These are phyloP conservation scores for Saprolegnia diclina DNA, from an alignment of 352 stramenopile species.

Conservation along the genomic window DNA sequence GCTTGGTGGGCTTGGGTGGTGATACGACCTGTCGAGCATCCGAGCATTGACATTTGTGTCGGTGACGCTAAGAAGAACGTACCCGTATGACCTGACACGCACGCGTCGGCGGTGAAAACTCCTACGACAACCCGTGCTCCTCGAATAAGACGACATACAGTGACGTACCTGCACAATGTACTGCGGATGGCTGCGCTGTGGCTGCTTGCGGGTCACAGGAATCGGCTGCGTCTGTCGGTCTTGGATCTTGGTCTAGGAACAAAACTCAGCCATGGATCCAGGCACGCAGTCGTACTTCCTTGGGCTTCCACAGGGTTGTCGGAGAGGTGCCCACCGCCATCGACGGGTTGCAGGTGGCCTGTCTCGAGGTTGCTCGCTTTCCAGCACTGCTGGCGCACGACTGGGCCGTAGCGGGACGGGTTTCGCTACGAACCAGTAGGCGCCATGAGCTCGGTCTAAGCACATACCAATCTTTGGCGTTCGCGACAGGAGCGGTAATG, in stretches of 20 bases:
- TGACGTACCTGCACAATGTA: slow-evolving; percentile 14
- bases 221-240: slow-evolving; percentile 11
- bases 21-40: background rate
- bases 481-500: background rate
- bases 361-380: too few species aligned
- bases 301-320: too few species aligned
- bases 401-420: too few species aligned
- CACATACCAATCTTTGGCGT: background rate
- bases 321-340: too few species aligned
- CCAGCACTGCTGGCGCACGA: too few species aligned
- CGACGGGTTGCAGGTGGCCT: too few species aligned
- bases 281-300: too few species aligned
- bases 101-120: background rate
- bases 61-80: background rate
- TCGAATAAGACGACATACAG: too few species aligned
- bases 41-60: background rate
- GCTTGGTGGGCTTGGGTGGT: slow-evolving; percentile 5
- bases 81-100: slow-evolving; percentile 2
- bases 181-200: slow-evolving; percentile 5
- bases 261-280: background rate
- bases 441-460: too few species aligned
- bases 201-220: slow-evolving; percentile 6
- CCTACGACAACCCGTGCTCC: background rate
- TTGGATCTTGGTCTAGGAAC: background rate
- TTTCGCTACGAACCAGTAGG: too few species aligned